Evolutionary conservation across 2,329 filamentous ascomycete species (phyloP).

Genomic region (Penicillium sp.): DNA sequence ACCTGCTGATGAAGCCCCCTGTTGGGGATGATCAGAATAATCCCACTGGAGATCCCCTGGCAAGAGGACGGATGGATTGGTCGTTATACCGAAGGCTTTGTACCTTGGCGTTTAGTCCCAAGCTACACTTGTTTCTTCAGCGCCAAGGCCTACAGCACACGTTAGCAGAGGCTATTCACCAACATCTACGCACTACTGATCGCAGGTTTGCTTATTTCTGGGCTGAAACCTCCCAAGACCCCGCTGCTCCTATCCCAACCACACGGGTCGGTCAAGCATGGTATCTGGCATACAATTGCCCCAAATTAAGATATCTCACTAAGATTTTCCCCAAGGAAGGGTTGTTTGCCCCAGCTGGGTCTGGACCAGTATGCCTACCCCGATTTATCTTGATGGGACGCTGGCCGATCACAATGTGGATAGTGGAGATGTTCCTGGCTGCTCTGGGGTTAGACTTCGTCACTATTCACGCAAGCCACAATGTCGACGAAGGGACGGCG

Average conservation of each 20-base stretch:
- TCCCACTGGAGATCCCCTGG: no score
- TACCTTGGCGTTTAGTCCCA: not conserved
- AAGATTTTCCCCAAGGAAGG: not conserved
- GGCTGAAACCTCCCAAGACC: not conserved
- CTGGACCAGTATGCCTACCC: no score
- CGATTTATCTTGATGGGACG: constrained; percentile 1
- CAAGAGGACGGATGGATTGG: no score
- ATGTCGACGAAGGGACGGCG: not conserved
- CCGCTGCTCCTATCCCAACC: not conserved
- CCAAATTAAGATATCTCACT: not conserved
- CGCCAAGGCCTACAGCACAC: no score
- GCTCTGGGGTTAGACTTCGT: not conserved
- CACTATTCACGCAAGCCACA: not conserved
- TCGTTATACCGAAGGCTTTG: not conserved
- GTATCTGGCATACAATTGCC: constrained; percentile 1
- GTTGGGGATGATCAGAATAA: no score
- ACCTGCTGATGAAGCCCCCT: no score
- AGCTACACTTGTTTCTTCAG: not conserved
- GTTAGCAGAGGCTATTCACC: no score
- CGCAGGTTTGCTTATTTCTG: not conserved
- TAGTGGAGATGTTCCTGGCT: constrained; percentile 8
- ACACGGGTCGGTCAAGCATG: not conserved
- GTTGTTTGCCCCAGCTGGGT: not conserved
- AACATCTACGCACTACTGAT: no score
- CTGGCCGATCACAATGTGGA: constrained; percentile 3